Conservation (phyloP, 345 rosid species). For the Streptanthus diversifolius region DNA sequence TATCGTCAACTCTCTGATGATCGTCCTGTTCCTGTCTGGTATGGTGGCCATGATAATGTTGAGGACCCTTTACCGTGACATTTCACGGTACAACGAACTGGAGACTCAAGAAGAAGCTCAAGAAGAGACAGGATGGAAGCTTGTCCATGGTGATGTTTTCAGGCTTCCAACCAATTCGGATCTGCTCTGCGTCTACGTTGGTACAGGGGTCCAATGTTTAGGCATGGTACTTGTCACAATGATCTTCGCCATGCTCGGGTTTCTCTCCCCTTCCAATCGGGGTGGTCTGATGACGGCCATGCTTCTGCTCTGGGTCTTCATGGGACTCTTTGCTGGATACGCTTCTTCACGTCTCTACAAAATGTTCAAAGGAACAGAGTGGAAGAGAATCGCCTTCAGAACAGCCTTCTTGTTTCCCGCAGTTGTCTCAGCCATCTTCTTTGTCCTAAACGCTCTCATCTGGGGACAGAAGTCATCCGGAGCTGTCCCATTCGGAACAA, state of each 20-base stretch:
- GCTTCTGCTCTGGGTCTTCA: slow-evolving; percentile 84
- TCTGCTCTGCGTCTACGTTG: slow-evolving; percentile 67
- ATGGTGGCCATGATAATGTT: slow-evolving; percentile 96
- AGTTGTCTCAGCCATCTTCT: slow-evolving; percentile 60
- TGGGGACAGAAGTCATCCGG: slow-evolving; percentile 92
- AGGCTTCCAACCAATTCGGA: slow-evolving; percentile 68
- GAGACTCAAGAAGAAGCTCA: slow-evolving; percentile 92
- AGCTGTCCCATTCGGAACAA: slow-evolving; percentile 84
- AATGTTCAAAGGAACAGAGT: slow-evolving; percentile 76
- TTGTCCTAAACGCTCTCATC: slow-evolving; percentile 68
- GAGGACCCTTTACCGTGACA: slow-evolving; percentile 77
- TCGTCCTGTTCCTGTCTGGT: slow-evolving; percentile 80
- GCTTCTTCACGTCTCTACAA: slow-evolving; percentile 65
- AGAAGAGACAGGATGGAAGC: slow-evolving; percentile 92
- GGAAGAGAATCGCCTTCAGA: slow-evolving; percentile 69
- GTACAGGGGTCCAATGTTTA: slow-evolving; percentile 75
- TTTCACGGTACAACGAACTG: slow-evolving; percentile 75
- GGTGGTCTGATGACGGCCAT: slow-evolving; percentile 90
- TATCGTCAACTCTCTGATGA: slow-evolving; percentile 80
- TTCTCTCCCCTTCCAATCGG: slow-evolving; percentile 82
- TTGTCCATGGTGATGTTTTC: slow-evolving; percentile 81
- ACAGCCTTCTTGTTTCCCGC: slow-evolving; percentile 76
- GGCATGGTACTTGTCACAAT: slow-evolving; percentile 76
- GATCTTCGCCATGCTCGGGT: slow-evolving; percentile 76
- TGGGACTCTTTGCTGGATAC: slow-evolving; percentile 81